Conservation (phyloP, 768 basidiomycete genomes). For the Boletus rufocinnamomeus region DNA sequence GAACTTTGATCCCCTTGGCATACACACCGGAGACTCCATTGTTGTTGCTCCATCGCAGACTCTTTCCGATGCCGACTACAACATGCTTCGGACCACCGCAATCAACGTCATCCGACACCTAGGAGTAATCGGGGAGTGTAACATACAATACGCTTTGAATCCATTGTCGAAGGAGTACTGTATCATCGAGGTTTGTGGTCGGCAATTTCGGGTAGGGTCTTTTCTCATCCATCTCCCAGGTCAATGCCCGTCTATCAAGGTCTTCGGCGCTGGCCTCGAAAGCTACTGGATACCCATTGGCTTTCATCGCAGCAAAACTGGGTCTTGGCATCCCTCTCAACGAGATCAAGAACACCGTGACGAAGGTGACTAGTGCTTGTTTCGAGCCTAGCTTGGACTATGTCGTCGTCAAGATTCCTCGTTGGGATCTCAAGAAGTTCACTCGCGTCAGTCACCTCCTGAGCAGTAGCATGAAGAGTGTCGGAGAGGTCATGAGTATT, state of each 20-base stretch:
- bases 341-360: conserved; percentile 97
- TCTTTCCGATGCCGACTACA: conserved; percentile 97
- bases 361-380: conserved; percentile 94
- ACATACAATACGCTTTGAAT: conserved; percentile 98
- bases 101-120: conserved; percentile 99
- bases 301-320: conserved; percentile 97
- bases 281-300: conserved; percentile 96
- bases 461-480: conserved; percentile 98
- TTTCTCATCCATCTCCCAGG: conserved; percentile 37
- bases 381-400: conserved; percentile 99
- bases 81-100: conserved; percentile 98
- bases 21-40: conserved; percentile 98
- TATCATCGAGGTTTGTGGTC: conserved; percentile 81
- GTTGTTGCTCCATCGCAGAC: conserved; percentile 98
- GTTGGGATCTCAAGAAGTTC: conserved; percentile 99
- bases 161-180: conserved; percentile 95
- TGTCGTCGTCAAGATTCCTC: conserved; percentile 96
- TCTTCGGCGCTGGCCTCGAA: conserved; percentile 98
- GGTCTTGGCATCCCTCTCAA: conserved; percentile 97
- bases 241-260: conserved; percentile 97
- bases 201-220: neutral
- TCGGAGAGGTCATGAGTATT: conserved; percentile 99
- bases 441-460: conserved; percentile 86
- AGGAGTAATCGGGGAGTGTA: conserved; percentile 97
- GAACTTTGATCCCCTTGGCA: conserved; percentile 99